Percentiles rank a stretch among this genome's conserved stretches.
phyloP scores from a whole-genome alignment of 257 asterid genomes.

The Penstemon newberryi region DNA sequence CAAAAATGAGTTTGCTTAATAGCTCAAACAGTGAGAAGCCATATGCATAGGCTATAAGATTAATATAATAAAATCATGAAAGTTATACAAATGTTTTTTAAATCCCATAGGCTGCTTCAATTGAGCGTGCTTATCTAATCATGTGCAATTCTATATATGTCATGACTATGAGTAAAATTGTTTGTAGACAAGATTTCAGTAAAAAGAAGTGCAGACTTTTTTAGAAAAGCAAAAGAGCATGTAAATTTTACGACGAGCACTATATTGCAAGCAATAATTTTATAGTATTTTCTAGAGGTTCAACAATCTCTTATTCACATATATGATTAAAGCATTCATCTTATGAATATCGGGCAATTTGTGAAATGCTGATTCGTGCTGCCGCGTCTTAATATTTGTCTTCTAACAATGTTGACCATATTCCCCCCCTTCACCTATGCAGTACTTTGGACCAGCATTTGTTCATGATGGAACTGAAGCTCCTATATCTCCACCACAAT shows the following conservation, averaged over 20 bases:
- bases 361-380: constrained; percentile 4
- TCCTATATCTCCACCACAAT: constrained; percentile 46
- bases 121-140: background rate
- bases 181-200: background rate
- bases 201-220: background rate
- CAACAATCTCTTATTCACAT: background rate
- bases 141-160: constrained; percentile 11
- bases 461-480: constrained; percentile 58
- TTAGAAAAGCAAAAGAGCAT: background rate
- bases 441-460: constrained; percentile 84
- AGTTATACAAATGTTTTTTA: no score
- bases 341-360: background rate
- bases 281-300: background rate
- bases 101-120: no score
- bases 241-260: background rate
- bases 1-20: no score
- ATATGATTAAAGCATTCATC: background rate
- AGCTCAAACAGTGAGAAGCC: no score
- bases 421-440: constrained; percentile 31
- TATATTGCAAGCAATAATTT: background rate
- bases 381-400: background rate
- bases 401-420: background rate
- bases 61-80: background rate
- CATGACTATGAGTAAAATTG: background rate
- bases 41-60: no score